phyloP scores from a whole-genome alignment of 2,329 filamentous ascomycete species.

The Escovopsis sp. region DNA sequence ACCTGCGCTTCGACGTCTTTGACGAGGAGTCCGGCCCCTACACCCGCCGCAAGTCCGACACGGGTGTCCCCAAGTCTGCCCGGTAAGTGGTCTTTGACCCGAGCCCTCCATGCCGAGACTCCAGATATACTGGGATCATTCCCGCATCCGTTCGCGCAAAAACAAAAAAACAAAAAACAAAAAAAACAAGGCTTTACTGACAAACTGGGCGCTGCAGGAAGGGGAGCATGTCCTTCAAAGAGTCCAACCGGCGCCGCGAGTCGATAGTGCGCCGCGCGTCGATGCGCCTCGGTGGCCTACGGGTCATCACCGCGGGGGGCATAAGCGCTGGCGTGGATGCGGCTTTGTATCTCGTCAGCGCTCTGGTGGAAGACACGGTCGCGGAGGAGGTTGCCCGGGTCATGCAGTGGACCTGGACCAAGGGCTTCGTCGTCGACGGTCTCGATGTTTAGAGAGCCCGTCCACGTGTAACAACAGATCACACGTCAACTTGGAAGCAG shows the following conservation, averaged over 20 bases:
- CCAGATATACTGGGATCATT: too few relatives aligned
- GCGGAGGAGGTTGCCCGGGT: slow-evolving; percentile 60
- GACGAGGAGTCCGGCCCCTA: slow-evolving; percentile 75
- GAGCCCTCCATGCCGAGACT: too few relatives aligned
- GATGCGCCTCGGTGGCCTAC: slow-evolving; percentile 53
- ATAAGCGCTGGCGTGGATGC: slow-evolving; percentile 72
- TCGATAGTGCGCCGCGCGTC: slow-evolving; percentile 65
- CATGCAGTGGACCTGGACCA: slow-evolving; percentile 75
- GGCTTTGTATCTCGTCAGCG: slow-evolving; percentile 69
- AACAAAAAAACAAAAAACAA: too few relatives aligned
- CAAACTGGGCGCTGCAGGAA: too few relatives aligned
- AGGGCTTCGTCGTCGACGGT: slow-evolving; percentile 72
- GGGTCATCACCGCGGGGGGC: slow-evolving; percentile 70
- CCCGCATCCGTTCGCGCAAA: too few relatives aligned
- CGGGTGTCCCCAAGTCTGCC: slow-evolving; percentile 45
- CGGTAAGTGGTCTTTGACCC: slow-evolving; percentile 29
- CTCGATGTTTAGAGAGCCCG: slow-evolving; percentile 53
- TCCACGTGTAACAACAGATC: not conserved
- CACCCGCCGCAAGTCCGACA: slow-evolving; percentile 59
- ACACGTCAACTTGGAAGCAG: too few relatives aligned
- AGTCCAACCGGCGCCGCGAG: slow-evolving; percentile 60
- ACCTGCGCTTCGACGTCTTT: slow-evolving; percentile 72
- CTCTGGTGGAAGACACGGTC: slow-evolving; percentile 62
- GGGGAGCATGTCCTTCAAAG: slow-evolving; percentile 70
- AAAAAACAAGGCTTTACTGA: too few relatives aligned